Evolutionary conservation across 768 basidiomycete species (phyloP).

Genomic region (Infundibulicybe gibba): DNA sequence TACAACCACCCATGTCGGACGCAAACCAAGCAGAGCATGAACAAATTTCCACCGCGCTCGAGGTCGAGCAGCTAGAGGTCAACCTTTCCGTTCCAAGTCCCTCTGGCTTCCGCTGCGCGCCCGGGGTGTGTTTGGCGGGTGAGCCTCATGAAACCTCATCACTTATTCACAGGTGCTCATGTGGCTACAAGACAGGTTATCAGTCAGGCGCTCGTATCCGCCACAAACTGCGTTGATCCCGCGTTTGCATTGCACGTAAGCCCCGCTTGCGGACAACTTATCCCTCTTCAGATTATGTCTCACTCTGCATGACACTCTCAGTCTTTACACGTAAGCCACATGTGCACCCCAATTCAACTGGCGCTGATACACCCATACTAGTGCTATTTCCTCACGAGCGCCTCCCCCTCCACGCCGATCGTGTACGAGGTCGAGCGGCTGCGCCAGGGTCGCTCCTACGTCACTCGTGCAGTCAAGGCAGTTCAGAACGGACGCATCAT

Average conservation of each 20-base stretch:
- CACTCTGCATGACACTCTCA: slow-evolving; percentile 15
- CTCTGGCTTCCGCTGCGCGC: slow-evolving; percentile 58
- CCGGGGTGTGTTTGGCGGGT: slow-evolving; percentile 82
- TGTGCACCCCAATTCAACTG: background rate
- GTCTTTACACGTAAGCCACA: slow-evolving; percentile 65
- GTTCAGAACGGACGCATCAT: slow-evolving; percentile 46
- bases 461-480: slow-evolving; percentile 62
- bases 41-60: slow-evolving; percentile 69
- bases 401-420: slow-evolving; percentile 69
- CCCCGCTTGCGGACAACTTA: no score
- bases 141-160: slow-evolving; percentile 7
- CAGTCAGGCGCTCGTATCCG: slow-evolving; percentile 80
- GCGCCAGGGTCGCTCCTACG: slow-evolving; percentile 72
- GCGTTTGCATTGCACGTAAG: slow-evolving; percentile 71
- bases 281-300: background rate
- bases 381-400: slow-evolving; percentile 82
- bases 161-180: slow-evolving; percentile 8
- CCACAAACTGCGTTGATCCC: slow-evolving; percentile 69
- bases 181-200: slow-evolving; percentile 61
- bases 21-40: slow-evolving; percentile 57
- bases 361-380: slow-evolving; percentile 22
- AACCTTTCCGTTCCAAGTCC: slow-evolving; percentile 78
- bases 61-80: slow-evolving; percentile 74
- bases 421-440: slow-evolving; percentile 76
- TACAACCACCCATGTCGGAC: slow-evolving; percentile 20